Base-by-base conservation (phyloP, 768 basidiomycete species). In the Hydnomerulius pinastri region DNA sequence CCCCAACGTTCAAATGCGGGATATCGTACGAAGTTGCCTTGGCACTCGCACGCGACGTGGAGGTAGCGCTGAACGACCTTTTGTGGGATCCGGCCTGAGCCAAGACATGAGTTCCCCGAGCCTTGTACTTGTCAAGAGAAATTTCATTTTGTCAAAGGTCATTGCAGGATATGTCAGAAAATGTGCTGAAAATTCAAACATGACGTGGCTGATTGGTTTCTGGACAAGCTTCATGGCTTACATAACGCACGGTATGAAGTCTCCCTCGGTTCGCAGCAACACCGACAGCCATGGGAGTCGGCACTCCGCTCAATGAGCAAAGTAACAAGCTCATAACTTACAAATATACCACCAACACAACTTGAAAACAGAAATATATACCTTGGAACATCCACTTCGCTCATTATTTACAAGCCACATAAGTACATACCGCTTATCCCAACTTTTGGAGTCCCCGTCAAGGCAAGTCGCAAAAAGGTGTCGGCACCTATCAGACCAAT, bases 1-100 rank as follows among this genome's bases (percentile, higher is more conserved):
- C 85, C 0, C 81, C 87, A 1, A 79, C 75, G 70, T 87, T 87
- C 65, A 91, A 88, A 59, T 87, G 83, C 60, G 85, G 81, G 1
- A 74, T 91, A n/a, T 77, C 80, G 13, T 80, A 85, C 45, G 79
- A 83, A 2, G 69, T 76, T 5, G 78, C 80, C 2, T 60, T 82
- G 48, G 63, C 62, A 4, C 66, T 90, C 7, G 84, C 87, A 13
- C 78, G 78, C 40, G 77, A 87, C 29, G 57, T 90, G 15, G 75
- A 78, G 1, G 73, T 92, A 11, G 69, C 57, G 6, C 50, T 91
- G 38, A 74, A 80, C 50, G 87, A 90, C 55, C 56, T 88, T 29
- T 66, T 91, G 56, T 91, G 87, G 83, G 87, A 90, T 59, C 74
- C 78, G 0, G 46, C 46, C 11, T 65, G 52, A 54, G 15, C 41